These are phyloP conservation scores for Camellia sinensis DNA, from an alignment of 148 eudicot genomes.

Conservation along the genomic window DNA sequence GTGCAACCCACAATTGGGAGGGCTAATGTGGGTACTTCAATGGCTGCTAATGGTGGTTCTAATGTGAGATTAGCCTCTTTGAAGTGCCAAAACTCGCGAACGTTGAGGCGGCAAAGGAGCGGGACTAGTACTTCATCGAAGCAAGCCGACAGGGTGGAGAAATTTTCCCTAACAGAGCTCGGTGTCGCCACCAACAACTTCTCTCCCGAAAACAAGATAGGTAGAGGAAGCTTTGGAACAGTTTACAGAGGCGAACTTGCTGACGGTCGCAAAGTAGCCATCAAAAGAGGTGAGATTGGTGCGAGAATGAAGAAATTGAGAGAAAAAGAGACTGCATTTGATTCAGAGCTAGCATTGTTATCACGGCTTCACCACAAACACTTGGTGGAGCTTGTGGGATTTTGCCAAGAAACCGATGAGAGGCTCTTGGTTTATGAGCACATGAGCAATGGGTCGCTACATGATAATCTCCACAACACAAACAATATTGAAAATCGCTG, in stretches of 20 bases:
- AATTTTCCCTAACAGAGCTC: constrained; percentile 42
- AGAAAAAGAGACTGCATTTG: constrained; percentile 39
- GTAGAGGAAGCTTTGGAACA: constrained; percentile 23
- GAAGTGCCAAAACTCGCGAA: constrained; percentile 27
- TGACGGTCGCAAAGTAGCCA: constrained; percentile 57
- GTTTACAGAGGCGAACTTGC: constrained; percentile 36
- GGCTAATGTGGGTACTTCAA: constrained; percentile 23
- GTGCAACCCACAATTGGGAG: constrained; percentile 24
- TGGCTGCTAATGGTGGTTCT: constrained; percentile 31
- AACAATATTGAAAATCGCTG: constrained; percentile 22
- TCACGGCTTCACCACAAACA: constrained; percentile 66
- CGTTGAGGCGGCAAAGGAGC: constrained; percentile 40
- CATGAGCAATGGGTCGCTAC: constrained; percentile 53
- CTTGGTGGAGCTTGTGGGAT: constrained; percentile 58
- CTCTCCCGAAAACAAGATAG: constrained; percentile 48
- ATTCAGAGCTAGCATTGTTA: constrained; percentile 29
- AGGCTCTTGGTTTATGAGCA: constrained; percentile 57
- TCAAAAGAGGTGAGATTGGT: constrained; percentile 49
- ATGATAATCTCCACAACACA: constrained; percentile 42
- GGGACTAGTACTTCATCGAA: constrained; percentile 33
- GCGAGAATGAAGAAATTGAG: constrained; percentile 18
- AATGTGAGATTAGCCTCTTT: constrained; percentile 45
- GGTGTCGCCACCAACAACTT: constrained; percentile 45
- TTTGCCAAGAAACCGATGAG: constrained; percentile 48
- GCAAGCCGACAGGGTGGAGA: constrained; percentile 40